A percentile compares a stretch with the other conserved stretches of the same genome.
These are phyloP conservation scores for Isabelozyma rhagii DNA, from an alignment of 805 yeast genomes.

Conservation along the genomic window DNA sequence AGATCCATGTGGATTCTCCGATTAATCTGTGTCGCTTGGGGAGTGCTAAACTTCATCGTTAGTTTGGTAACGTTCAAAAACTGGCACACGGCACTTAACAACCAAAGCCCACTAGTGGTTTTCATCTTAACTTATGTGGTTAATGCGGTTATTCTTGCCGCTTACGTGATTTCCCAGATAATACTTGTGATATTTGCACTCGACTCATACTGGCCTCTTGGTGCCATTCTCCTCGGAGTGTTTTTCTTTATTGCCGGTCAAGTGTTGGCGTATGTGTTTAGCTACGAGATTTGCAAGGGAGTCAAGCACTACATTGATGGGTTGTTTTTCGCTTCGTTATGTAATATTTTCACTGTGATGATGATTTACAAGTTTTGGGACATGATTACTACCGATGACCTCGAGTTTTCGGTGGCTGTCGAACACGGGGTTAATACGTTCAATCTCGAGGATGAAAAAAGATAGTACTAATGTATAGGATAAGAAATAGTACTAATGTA, in stretches of 20 bases:
- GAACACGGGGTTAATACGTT: conserved; percentile 36
- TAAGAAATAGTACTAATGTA: no score
- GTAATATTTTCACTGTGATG: conserved; percentile 82
- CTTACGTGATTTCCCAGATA: conserved; percentile 66
- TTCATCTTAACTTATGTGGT: conserved; percentile 69
- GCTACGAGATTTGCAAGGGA: conserved; percentile 60
- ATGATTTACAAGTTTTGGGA: conserved; percentile 98
- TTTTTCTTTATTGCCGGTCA: conserved; percentile 83
- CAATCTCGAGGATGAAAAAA: conserved; percentile 30
- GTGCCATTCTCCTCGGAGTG: conserved; percentile 70
- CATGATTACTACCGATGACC: conserved; percentile 89
- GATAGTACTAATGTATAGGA: conserved; percentile 3
- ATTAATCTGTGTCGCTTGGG: conserved; percentile 51
- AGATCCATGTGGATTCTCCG: conserved; percentile 59
- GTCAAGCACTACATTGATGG: conserved; percentile 90
- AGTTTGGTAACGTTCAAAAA: conserved; percentile 68
- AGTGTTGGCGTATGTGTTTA: conserved; percentile 66
- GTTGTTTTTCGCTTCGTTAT: conserved; percentile 73
- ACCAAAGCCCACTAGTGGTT: conserved; percentile 58
- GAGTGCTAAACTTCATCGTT: conserved; percentile 62
- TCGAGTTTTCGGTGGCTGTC: conserved; percentile 77
- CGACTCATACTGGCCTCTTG: conserved; percentile 83
- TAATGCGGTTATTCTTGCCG: conserved; percentile 62
- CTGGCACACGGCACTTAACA: conserved; percentile 51
- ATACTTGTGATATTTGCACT: conserved; percentile 65